Percentiles rank a stretch among this genome's conserved stretches.
phyloP scores from a whole-genome alignment of 768 basidiomycete genomes.

The Coprinopsis cinerea region DNA sequence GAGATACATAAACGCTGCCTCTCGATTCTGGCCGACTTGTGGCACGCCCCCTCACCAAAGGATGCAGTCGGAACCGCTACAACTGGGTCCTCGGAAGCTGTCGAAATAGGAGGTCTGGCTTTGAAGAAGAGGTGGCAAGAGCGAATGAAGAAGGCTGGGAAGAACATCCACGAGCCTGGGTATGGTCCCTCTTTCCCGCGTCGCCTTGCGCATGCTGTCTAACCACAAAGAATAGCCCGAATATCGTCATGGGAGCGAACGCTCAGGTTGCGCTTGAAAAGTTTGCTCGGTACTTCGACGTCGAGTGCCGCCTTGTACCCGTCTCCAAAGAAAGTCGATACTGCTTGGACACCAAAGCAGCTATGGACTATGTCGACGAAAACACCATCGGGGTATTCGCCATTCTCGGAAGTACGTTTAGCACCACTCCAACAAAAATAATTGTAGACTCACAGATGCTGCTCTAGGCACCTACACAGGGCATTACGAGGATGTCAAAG shows the following conservation, averaged over 20 bases:
- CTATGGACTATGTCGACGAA: conserved; percentile 64
- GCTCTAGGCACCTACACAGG: conserved; percentile 54
- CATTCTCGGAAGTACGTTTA: conserved; percentile 34
- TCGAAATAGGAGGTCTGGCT: conserved; percentile 69
- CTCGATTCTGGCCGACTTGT: conserved; percentile 53
- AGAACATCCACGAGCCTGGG: conserved; percentile 70
- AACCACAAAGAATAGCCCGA: conserved; percentile 32
- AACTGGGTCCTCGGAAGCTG: conserved; percentile 67
- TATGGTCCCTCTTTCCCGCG: not conserved
- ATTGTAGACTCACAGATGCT: conserved; percentile 39
- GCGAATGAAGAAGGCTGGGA: conserved; percentile 56
- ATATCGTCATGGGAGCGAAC: conserved; percentile 65
- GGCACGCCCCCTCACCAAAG: conserved; percentile 62
- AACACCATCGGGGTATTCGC: conserved; percentile 69
- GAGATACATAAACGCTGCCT: conserved; percentile 49
- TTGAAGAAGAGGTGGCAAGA: conserved; percentile 72
- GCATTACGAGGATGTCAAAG: conserved; percentile 75
- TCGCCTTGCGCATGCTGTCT: not conserved
- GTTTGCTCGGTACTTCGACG: conserved; percentile 67
- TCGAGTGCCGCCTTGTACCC: conserved; percentile 53
- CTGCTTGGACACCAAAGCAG: conserved; percentile 53
- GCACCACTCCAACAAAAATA: conserved; percentile 28
- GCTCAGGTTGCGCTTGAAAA: conserved; percentile 71
- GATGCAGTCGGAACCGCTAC: conserved; percentile 67
- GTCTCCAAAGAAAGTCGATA: conserved; percentile 47